phyloP scores from a whole-genome alignment of 805 yeast species.

The Ogataea zsoltii region DNA sequence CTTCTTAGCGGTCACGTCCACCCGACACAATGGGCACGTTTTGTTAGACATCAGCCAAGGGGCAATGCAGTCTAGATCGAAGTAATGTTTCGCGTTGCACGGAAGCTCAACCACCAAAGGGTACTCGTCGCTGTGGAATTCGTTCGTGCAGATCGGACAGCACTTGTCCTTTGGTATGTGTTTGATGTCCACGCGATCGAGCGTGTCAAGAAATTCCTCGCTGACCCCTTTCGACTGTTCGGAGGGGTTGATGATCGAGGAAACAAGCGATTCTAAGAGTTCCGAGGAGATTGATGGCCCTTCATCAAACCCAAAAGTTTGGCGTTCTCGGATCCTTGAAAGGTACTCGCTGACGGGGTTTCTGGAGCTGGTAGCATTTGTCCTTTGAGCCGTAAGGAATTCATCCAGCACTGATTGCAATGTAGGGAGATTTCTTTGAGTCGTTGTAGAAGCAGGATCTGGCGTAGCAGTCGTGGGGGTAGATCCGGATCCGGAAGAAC shows the following conservation, averaged over 20 bases:
- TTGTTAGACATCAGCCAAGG: slow-evolving; percentile 80
- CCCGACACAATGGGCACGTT: slow-evolving; percentile 87
- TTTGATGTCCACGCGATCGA: slow-evolving; percentile 63
- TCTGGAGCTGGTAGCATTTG: background rate
- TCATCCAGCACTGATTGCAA: slow-evolving; percentile 10
- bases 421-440: slow-evolving; percentile 5
- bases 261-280: slow-evolving; percentile 12
- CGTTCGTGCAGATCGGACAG: slow-evolving; percentile 84
- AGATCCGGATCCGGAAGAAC: background rate
- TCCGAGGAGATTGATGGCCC: slow-evolving; percentile 1
- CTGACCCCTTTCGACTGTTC: slow-evolving; percentile 50
- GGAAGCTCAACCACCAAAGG: slow-evolving; percentile 78
- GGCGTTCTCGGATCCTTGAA: slow-evolving; percentile 6
- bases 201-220: slow-evolving; percentile 68
- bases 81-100: slow-evolving; percentile 67
- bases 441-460: background rate
- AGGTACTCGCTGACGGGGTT: slow-evolving; percentile 12
- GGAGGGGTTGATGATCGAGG: slow-evolving; percentile 13
- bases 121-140: slow-evolving; percentile 67
- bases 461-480: background rate
- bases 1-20: slow-evolving; percentile 54
- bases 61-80: slow-evolving; percentile 86
- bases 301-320: background rate
- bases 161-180: slow-evolving; percentile 50
- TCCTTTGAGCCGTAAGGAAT: slow-evolving; percentile 5